Conservation (phyloP, 2,329 filamentous ascomycete species). For the Pseudogymnoascus sp. region DNA sequence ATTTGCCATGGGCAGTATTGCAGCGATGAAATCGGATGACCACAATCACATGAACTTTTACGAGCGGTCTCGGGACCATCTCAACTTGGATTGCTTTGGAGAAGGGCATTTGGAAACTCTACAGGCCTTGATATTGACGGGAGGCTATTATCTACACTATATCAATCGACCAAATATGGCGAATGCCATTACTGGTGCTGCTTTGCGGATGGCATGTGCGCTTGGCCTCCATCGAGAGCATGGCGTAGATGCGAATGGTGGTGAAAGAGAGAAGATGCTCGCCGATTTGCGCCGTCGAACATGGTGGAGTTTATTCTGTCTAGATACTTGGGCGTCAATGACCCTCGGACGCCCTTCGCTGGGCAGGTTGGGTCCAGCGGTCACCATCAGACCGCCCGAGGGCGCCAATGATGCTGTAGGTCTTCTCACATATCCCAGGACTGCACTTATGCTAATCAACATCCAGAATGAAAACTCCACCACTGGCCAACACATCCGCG, state of each 20-base stretch:
- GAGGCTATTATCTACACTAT: conserved; percentile 71
- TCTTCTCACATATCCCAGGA: not conserved
- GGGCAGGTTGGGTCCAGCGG: conserved; percentile 57
- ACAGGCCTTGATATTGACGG: conserved; percentile 62
- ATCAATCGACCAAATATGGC: conserved; percentile 70
- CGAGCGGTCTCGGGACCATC: conserved; percentile 55
- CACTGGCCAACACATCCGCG: conserved; percentile 53
- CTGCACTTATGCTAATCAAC: conserved; percentile 11
- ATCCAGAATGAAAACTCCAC: conserved; percentile 27
- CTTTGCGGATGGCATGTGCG: conserved; percentile 65
- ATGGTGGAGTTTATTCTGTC: conserved; percentile 67
- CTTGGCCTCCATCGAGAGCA: conserved; percentile 62
- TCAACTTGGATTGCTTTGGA: conserved; percentile 58
- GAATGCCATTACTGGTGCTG: conserved; percentile 62
- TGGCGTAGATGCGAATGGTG: conserved; percentile 25
- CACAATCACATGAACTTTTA: conserved; percentile 63
- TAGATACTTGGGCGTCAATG: conserved; percentile 66
- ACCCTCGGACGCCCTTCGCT: conserved; percentile 63
- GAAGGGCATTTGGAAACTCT: conserved; percentile 65
- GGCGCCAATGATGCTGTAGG: conserved; percentile 25
- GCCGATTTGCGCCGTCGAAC: conserved; percentile 56
- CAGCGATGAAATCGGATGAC: conserved; percentile 51
- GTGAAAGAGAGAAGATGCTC: conserved; percentile 27
- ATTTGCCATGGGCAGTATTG: conserved; percentile 65
- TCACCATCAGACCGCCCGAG: conserved; percentile 55